These are phyloP conservation scores for Paralagenidium karlingii DNA, from an alignment of 352 stramenopile species.

Conservation along the genomic window DNA sequence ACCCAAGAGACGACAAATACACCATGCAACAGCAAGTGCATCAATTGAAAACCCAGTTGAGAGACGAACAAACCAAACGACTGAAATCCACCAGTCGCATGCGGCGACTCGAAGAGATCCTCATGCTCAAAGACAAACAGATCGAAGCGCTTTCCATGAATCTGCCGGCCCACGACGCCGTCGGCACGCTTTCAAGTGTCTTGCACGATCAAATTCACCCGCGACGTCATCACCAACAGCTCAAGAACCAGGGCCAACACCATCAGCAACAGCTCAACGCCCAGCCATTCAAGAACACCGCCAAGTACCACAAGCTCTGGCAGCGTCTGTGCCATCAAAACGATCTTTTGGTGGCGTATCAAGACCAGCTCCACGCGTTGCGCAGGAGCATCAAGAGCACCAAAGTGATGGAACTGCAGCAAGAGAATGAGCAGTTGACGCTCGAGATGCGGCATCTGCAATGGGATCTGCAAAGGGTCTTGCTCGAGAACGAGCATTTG, in stretches of 20 bases:
- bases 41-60: too few relatives aligned
- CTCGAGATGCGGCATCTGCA: conserved; percentile 23
- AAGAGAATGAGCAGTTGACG: conserved; percentile 34
- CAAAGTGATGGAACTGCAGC: conserved; percentile 41
- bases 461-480: conserved; percentile 13
- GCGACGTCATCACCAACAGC: too few relatives aligned
- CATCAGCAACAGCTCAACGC: too few relatives aligned
- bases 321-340: conserved; percentile 41
- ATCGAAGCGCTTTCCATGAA: conserved; percentile 53
- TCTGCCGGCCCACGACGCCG: too few relatives aligned
- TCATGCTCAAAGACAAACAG: conserved; percentile 52
- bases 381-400: conserved; percentile 30
- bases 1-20: too few relatives aligned
- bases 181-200: too few relatives aligned
- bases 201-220: too few relatives aligned
- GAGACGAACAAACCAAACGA: conserved; percentile 33
- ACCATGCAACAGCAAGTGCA: too few relatives aligned
- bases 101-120: conserved; percentile 45
- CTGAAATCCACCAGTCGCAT: conserved; percentile 32
- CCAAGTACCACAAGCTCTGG: too few relatives aligned
- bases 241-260: too few relatives aligned
- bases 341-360: conserved; percentile 31
- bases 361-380: conserved; percentile 44
- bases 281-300: too few relatives aligned
- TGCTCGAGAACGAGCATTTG: conserved; percentile 14